Evolutionary conservation across 148 eudicot species (phyloP), one percentile per base, ranked within the genome.

Genomic region (Heliamphora exappendiculata): DNA sequence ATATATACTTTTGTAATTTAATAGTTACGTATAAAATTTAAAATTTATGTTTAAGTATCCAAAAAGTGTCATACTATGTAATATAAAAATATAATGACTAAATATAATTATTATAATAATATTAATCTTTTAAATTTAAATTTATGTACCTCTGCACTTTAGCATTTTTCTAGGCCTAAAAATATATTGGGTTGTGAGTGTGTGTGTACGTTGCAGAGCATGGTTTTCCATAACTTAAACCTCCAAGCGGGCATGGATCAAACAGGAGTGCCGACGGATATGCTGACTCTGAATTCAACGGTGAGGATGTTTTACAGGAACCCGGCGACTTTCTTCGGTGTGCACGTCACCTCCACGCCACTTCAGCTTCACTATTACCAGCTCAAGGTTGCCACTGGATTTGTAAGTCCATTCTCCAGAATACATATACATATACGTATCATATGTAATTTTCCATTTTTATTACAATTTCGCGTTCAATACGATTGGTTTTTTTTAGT

Each of bases 291-390:
- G 75, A 89, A 91, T 85, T 86, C 97, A 3, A 89, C 96, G 63
- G 92, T 93, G 67, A 79, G 69, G 86, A 82, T 93, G 9, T 86
- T 69, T 42, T 91, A 81, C 78, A 66, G 85, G 51, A 93, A 93
- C 39, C 93, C 89, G 1, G 91, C 86, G 45, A 93, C 91, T n/a
- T 93, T 93, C 73, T 93, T 93, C 50, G 95, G 97, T 9, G 87
- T 91, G 39, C 96, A 93, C 58, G 97, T 93, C 74, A 82, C 95
- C n/a, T 81, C 92, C 8, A 81, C 90, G 17, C 91, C 93, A 0
- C 62, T 88, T n/a, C 75, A 91, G 41, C 86, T 93, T 59, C 81
- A 82, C 77, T 86, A 91, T 79, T 87, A 72, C 65, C 76, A 84
- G 77, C 90, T 87, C 71, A 76, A 78, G 55, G 26, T 90, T 51